These are phyloP conservation scores for Periglandula ipomoeae DNA, from an alignment of 2,329 filamentous ascomycete genomes.

Conservation along the genomic window DNA sequence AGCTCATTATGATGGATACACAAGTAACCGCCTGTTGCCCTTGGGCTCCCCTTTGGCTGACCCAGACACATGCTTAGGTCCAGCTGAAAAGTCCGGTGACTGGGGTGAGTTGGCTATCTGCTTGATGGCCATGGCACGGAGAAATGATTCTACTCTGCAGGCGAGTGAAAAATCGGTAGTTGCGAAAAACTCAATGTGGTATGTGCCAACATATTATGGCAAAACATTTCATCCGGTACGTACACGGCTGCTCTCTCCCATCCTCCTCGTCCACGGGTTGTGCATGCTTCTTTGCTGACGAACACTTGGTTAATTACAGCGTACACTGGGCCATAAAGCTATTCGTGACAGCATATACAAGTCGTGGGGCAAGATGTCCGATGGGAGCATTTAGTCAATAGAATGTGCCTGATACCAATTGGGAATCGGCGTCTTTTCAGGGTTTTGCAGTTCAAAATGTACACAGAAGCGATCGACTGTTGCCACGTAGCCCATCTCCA, in stretches of 20 bases:
- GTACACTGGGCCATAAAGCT: constrained; percentile 28
- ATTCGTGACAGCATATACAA: constrained; percentile 21
- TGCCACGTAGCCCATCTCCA: neutral
- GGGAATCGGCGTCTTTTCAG: no score
- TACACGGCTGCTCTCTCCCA: neutral
- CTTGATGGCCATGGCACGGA: constrained; percentile 33
- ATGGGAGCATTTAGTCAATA: no score
- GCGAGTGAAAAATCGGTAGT: constrained; percentile 17
- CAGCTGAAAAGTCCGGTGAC: constrained; percentile 27
- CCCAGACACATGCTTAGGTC: constrained; percentile 25
- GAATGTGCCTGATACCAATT: no score
- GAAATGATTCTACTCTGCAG: constrained; percentile 25
- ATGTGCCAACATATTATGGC: constrained; percentile 36
- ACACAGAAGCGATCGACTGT: no score
- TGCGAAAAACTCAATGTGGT: constrained; percentile 31
- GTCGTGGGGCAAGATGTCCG: constrained; percentile 12
- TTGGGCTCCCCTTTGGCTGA: constrained; percentile 25
- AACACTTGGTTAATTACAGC: constrained; percentile 10
- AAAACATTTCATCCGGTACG: constrained; percentile 36
- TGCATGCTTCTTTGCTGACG: neutral
- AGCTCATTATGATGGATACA: neutral
- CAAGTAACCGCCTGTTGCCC: constrained; percentile 14
- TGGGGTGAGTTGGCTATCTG: constrained; percentile 35
- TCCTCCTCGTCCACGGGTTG: neutral
- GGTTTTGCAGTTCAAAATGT: no score